Evolutionary conservation across 306 rosid genomes (phyloP).

Genomic region (Castanospermum australe): DNA sequence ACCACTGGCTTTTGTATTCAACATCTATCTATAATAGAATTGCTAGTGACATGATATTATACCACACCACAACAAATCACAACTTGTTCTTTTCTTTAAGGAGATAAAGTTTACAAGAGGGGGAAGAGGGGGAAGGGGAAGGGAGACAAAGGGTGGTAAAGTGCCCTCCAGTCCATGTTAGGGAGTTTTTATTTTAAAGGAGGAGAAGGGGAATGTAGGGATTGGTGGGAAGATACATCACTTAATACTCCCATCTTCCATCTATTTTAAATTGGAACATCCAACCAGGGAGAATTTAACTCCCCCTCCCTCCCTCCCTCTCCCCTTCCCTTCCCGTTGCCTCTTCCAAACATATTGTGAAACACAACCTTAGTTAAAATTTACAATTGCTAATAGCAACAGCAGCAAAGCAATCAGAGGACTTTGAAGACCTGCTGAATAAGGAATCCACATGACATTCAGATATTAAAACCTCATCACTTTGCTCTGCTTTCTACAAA

Average conservation of each 20-base stretch:
- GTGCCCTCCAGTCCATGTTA: background rate
- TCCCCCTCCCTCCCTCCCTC: background rate
- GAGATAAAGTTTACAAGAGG: background rate
- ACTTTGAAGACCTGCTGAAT: constrained; percentile 40
- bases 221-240: background rate
- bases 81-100: background rate
- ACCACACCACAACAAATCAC: too few species aligned
- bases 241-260: background rate
- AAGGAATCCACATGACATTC: constrained; percentile 30
- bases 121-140: background rate
- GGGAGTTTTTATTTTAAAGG: background rate
- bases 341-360: background rate
- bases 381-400: background rate
- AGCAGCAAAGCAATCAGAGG: constrained; percentile 43
- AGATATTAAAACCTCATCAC: constrained; percentile 34
- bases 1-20: background rate
- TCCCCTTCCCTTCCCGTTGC: background rate
- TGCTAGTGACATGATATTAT: background rate
- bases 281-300: too few species aligned
- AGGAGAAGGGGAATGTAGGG: background rate
- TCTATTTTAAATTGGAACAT: too few species aligned
- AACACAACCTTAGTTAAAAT: background rate
- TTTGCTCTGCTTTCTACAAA: constrained; percentile 30
- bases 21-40: background rate
- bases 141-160: background rate